phyloP scores from a whole-genome alignment of 305 asterid species.

The Fraxinus paxiana region DNA sequence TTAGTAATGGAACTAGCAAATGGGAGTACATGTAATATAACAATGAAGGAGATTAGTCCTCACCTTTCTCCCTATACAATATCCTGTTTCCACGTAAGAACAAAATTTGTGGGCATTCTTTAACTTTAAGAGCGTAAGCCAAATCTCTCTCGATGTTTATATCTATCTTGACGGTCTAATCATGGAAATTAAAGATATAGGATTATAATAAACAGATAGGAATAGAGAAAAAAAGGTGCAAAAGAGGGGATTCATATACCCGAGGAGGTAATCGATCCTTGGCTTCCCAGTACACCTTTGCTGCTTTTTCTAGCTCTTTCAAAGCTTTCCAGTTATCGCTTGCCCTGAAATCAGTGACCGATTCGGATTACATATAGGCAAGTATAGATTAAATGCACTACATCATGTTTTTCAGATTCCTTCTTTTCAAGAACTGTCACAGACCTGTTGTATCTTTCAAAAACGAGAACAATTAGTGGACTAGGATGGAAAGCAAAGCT shows the following conservation, averaged over 20 bases:
- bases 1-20: neutral
- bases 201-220: neutral
- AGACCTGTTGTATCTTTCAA: conserved; percentile 88
- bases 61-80: conserved; percentile 75
- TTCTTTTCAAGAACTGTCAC: neutral
- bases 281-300: conserved; percentile 81
- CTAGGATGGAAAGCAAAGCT: conserved; percentile 97
- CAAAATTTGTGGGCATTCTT: conserved; percentile 79
- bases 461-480: conserved; percentile 79
- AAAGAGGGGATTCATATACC: conserved; percentile 45
- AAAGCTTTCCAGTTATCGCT: conserved; percentile 83
- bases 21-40: neutral
- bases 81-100: conserved; percentile 83
- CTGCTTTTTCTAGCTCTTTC: conserved; percentile 86
- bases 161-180: conserved; percentile 86
- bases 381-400: neutral
- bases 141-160: conserved; percentile 83
- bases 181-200: conserved; percentile 8
- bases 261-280: conserved; percentile 94
- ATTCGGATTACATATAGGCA: neutral
- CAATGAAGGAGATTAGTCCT: neutral
- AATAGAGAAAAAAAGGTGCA: neutral
- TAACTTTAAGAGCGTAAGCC: conserved; percentile 86
- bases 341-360: conserved; percentile 52
- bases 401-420: neutral